Conservation (phyloP, 2,329 filamentous ascomycete species). For the Phyllosticta capitalensis region DNA sequence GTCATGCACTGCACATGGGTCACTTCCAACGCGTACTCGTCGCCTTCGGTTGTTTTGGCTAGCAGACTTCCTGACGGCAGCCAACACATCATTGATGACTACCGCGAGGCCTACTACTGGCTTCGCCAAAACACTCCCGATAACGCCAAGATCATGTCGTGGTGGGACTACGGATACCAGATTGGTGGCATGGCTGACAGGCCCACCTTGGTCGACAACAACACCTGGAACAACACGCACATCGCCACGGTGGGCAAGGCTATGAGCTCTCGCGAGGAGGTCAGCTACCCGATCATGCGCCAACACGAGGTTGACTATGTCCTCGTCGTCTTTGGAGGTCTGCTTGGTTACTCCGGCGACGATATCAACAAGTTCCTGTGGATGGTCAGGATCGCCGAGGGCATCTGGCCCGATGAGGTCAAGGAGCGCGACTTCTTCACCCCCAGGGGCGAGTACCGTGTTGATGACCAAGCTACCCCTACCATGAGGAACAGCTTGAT, state of each 20-base stretch:
- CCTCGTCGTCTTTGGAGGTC: slow-evolving; percentile 90
- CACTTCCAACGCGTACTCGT: slow-evolving; percentile 97
- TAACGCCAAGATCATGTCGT: slow-evolving; percentile 98
- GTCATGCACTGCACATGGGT: slow-evolving; percentile 99
- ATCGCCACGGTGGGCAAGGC: slow-evolving; percentile 98
- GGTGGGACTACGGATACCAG: slow-evolving; percentile 99
- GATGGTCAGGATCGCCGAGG: slow-evolving; percentile 99
- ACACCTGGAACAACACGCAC: slow-evolving; percentile 99
- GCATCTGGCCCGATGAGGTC: slow-evolving; percentile 99
- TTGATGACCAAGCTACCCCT: slow-evolving; percentile 85
- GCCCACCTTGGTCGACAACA: slow-evolving; percentile 96
- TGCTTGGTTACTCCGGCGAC: slow-evolving; percentile 94
- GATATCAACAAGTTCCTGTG: slow-evolving; percentile 99
- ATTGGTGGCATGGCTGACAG: slow-evolving; percentile 99
- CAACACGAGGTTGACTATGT: slow-evolving; percentile 99
- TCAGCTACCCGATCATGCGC: slow-evolving; percentile 96
- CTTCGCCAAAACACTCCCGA: slow-evolving; percentile 91
- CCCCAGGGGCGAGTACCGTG: slow-evolving; percentile 81
- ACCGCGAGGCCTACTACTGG: slow-evolving; percentile 99
- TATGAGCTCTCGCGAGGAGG: slow-evolving; percentile 94
- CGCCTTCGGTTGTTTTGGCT: slow-evolving; percentile 90
- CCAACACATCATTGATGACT: slow-evolving; percentile 98
- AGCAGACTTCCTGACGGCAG: slow-evolving; percentile 87
- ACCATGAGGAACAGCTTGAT: slow-evolving; percentile 99
- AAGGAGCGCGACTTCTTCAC: slow-evolving; percentile 98